Evolutionary conservation across 495 filamentous ascomycete species (phyloP), one percentile per base, ranked within the genome.

Genomic region (Diplogelasinospora grovesii): DNA sequence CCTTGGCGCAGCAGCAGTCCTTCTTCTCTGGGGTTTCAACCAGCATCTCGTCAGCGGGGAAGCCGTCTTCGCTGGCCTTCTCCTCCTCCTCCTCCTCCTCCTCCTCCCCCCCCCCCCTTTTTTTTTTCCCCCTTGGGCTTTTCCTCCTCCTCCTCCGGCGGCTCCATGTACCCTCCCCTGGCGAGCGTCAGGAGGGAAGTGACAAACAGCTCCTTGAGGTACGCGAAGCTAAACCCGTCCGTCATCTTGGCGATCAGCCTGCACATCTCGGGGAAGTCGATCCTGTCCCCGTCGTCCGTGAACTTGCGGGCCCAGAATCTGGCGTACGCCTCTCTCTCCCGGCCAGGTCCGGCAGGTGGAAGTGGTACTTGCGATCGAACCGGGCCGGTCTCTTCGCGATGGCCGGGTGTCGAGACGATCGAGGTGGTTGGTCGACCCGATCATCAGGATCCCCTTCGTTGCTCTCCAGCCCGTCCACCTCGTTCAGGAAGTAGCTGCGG

Each of bases 361-460:
- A 79, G 34, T 65, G 52, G 42, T 77, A 79, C 46, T 78, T 78
- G 25, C 76, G 57, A 34, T 80, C 76, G 45, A 80, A 80, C 16
- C 76, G 56, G 38, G 65, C 68, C n/a, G 76, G 76, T 9, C 76
- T 59, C 41, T 72, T 75, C 6, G 73, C 67, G 36, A 80, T 68
- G 25, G 73, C 77, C 16, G 5, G 65, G 40, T n/a, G n/a, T 79
- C 76, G 2, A 76, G 54, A 16, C 42, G 48, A 6, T 66, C 69
- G 10, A 73, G 45, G 43, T 78, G 60, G 43, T 80, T 80, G 10
- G 76, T 78, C 14, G 55, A 69, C 3, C 68, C 76, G 19, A 80
- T 58, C 63, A 78, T 75, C 31, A 78, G 49, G 24, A 80, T 74
- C 13, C 75, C 75, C 46, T n/a, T 78, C 67, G 41, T 80, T 80